These are phyloP conservation scores for Penicillium glabrum DNA, from an alignment of 2,329 filamentous ascomycete species.

Conservation along the genomic window DNA sequence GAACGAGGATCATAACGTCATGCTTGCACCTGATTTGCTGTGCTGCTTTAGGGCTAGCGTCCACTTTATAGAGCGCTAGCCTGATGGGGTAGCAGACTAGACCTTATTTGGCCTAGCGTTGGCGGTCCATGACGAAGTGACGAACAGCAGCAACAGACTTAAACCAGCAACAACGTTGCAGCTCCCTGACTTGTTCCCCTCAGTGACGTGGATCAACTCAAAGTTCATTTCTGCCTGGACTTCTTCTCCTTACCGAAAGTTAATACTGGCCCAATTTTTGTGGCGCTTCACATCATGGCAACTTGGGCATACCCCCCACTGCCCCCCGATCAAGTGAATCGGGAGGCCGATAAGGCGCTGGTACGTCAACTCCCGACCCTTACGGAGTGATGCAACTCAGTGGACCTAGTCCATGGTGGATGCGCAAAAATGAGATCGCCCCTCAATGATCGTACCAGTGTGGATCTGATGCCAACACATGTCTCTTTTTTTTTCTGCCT, in stretches of 20 bases:
- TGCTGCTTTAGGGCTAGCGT: slow-evolving; percentile 22
- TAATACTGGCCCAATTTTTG: neutral
- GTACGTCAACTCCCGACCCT: slow-evolving; percentile 34
- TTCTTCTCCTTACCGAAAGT: neutral
- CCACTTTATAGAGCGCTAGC: slow-evolving; percentile 19
- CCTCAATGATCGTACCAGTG: slow-evolving; percentile 6
- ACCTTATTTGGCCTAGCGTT: slow-evolving; percentile 2
- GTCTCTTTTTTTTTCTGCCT: slow-evolving; percentile 8
- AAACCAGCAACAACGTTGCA: slow-evolving; percentile 28
- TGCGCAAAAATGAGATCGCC: slow-evolving; percentile 1
- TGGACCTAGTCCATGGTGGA: slow-evolving; percentile 13
- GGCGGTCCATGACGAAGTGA: slow-evolving; percentile 34
- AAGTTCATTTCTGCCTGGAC: slow-evolving; percentile 20
- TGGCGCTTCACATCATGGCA: slow-evolving; percentile 49
- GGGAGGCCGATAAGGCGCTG: slow-evolving; percentile 55
- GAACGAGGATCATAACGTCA: slow-evolving; percentile 33
- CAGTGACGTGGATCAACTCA: slow-evolving; percentile 25
- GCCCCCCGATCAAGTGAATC: slow-evolving; percentile 49
- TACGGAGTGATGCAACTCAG: slow-evolving; percentile 7
- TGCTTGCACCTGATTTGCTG: slow-evolving; percentile 26
- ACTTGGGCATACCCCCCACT: slow-evolving; percentile 62
- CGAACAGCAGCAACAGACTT: slow-evolving; percentile 10
- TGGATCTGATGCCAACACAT: slow-evolving; percentile 12
- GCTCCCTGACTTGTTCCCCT: slow-evolving; percentile 12
- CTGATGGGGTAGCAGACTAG: neutral